Conservation (phyloP, 257 asterid genomes). For the Prunella vulgaris region DNA sequence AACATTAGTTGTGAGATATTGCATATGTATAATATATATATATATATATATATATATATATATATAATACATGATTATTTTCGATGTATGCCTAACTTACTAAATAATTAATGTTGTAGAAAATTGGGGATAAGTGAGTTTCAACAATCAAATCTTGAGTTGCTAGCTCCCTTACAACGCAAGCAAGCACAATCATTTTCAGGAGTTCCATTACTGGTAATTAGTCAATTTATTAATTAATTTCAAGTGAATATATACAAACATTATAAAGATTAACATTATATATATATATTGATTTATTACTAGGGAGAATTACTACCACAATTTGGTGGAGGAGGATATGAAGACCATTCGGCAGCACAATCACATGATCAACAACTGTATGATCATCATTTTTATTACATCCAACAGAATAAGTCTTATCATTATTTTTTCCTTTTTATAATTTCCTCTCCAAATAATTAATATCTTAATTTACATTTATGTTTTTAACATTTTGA, state of each 20-base stretch:
- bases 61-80: too few species aligned
- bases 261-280: neutral
- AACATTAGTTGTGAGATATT: neutral
- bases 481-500: neutral
- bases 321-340: conserved; percentile 18
- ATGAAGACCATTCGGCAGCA: conserved; percentile 9
- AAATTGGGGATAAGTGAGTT: neutral
- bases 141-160: conserved; percentile 3
- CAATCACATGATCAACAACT: conserved; percentile 7
- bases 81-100: too few species aligned
- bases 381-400: conserved; percentile 8
- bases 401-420: neutral
- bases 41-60: too few species aligned
- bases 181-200: conserved; percentile 7
- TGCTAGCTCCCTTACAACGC: neutral
- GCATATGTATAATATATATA: too few species aligned
- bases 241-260: neutral
- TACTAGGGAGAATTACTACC: conserved; percentile 6
- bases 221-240: too few species aligned
- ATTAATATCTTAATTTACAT: neutral
- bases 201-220: conserved; percentile 14
- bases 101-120: conserved; percentile 3
- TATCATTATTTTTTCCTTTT: neutral
- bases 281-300: neutral
- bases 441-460: neutral